Conservation (phyloP, 2,329 filamentous ascomycete species). For the Microsporum canis region DNA sequence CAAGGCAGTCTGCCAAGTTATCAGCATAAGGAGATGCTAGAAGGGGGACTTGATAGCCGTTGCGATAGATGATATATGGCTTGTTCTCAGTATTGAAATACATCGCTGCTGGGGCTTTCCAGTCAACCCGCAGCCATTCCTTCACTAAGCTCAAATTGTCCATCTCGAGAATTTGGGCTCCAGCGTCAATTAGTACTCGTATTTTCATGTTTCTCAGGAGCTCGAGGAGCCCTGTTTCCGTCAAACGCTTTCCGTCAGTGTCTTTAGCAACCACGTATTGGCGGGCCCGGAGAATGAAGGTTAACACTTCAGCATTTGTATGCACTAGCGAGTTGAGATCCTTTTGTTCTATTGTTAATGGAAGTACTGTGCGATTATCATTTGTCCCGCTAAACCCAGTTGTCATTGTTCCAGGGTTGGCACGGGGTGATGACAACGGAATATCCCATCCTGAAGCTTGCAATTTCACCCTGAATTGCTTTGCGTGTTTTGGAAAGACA, state of each 20-base stretch:
- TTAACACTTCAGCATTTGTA: slow-evolving; percentile 57
- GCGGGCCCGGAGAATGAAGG: slow-evolving; percentile 48
- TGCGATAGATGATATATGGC: slow-evolving; percentile 10
- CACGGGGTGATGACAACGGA: slow-evolving; percentile 20
- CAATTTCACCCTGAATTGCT: slow-evolving; percentile 53
- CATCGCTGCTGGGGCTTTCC: slow-evolving; percentile 7
- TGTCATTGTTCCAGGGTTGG: slow-evolving; percentile 20
- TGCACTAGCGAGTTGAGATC: slow-evolving; percentile 46
- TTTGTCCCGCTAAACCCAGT: slow-evolving; percentile 63
- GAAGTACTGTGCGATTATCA: slow-evolving; percentile 49
- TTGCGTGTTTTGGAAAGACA: slow-evolving; percentile 52
- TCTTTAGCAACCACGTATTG: slow-evolving; percentile 11
- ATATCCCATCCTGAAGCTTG: slow-evolving; percentile 59
- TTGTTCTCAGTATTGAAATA: slow-evolving; percentile 13
- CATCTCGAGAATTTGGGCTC: slow-evolving; percentile 57
- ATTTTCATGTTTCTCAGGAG: slow-evolving; percentile 35
- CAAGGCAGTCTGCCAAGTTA: slow-evolving; percentile 45
- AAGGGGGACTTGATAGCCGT: slow-evolving; percentile 23
- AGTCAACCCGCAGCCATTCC: slow-evolving; percentile 39
- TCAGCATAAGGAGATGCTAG: slow-evolving; percentile 45
- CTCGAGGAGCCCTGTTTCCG: slow-evolving; percentile 23
- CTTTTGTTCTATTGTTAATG: slow-evolving; percentile 44
- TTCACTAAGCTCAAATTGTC: slow-evolving; percentile 41
- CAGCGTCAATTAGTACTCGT: slow-evolving; percentile 58
- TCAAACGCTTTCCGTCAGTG: slow-evolving; percentile 5